Conservation (phyloP, 305 asterid species). For the Fraxinus paxiana region DNA sequence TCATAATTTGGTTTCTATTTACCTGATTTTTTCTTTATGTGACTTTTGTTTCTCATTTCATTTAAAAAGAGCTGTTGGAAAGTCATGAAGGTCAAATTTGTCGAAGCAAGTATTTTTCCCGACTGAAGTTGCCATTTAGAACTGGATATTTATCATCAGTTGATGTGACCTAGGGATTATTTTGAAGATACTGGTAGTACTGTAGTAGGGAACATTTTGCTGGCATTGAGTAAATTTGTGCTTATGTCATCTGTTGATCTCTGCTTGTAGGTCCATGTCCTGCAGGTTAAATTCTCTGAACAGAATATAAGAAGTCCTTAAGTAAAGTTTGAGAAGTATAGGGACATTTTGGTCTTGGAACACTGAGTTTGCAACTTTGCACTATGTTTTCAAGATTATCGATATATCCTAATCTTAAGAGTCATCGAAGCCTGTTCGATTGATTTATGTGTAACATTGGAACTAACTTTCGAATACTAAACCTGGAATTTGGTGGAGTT, state of each 20-base stretch:
- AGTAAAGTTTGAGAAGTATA: neutral
- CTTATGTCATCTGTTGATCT: neutral
- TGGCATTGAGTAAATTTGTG: neutral
- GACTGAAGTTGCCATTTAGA: neutral
- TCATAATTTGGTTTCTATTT: neutral
- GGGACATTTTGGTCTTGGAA: neutral
- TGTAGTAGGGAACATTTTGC: neutral
- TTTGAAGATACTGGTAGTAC: neutral
- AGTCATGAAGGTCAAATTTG: neutral
- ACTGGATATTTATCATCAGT: neutral
- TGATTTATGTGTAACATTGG: neutral
- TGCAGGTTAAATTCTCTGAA: neutral
- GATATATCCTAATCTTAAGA: neutral
- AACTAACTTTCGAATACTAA: neutral
- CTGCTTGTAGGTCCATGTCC: neutral
- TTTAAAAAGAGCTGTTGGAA: neutral
- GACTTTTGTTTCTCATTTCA: neutral
- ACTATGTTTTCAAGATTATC: neutral
- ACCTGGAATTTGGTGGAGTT: neutral
- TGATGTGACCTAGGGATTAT: neutral
- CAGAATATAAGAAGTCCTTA: neutral
- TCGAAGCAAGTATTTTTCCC: neutral
- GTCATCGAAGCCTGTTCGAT: neutral
- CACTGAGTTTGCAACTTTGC: neutral
- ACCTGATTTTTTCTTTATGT: neutral